Evolutionary conservation across 805 yeast genomes (phyloP).

Genomic region (Priceomyces haplophilus): DNA sequence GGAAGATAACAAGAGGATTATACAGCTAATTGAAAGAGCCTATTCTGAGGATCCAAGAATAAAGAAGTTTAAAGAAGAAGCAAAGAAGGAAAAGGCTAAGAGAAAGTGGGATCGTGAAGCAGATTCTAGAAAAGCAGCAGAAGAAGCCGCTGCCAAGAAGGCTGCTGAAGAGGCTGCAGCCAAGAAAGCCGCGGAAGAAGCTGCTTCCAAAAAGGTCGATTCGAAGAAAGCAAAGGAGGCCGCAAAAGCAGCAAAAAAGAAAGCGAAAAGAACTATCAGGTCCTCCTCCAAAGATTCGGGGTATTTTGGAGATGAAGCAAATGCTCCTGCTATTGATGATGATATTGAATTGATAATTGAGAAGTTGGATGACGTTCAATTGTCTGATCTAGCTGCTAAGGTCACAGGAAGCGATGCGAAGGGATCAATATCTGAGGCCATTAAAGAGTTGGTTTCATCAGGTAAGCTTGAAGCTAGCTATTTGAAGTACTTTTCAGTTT

Average conservation of each 20-base stretch:
- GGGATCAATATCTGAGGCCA: conserved; percentile 53
- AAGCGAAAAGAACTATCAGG: conserved; percentile 89
- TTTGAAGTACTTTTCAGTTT: conserved; percentile 48
- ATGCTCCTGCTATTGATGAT: conserved; percentile 65
- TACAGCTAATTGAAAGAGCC: conserved; percentile 85
- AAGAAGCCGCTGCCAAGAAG: conserved; percentile 77
- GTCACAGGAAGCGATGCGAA: conserved; percentile 56
- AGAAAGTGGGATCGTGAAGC: conserved; percentile 98
- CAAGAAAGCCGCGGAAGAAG: conserved; percentile 72
- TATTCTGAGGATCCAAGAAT: conserved; percentile 92
- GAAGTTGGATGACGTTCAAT: conserved; percentile 71
- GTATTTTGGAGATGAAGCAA: conserved; percentile 77
- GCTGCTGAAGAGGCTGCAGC: conserved; percentile 85
- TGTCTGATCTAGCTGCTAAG: conserved; percentile 71
- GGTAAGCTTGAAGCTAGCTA: conserved; percentile 54
- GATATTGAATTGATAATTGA: conserved; percentile 81
- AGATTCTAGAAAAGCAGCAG: conserved; percentile 95
- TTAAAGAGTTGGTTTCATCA: conserved; percentile 49
- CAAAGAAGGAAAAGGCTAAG: conserved; percentile 90
- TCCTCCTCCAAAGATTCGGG: conserved; percentile 74
- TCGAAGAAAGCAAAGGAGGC: conserved; percentile 87
- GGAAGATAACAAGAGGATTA: conserved; percentile 89
- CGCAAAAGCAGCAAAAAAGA: conserved; percentile 97
- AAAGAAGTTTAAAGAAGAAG: conserved; percentile 87
- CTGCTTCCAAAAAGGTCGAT: conserved; percentile 55